Base-by-base conservation (phyloP, 1,284 basidiomycete species). In the Apiotrichum laibachii region DNA sequence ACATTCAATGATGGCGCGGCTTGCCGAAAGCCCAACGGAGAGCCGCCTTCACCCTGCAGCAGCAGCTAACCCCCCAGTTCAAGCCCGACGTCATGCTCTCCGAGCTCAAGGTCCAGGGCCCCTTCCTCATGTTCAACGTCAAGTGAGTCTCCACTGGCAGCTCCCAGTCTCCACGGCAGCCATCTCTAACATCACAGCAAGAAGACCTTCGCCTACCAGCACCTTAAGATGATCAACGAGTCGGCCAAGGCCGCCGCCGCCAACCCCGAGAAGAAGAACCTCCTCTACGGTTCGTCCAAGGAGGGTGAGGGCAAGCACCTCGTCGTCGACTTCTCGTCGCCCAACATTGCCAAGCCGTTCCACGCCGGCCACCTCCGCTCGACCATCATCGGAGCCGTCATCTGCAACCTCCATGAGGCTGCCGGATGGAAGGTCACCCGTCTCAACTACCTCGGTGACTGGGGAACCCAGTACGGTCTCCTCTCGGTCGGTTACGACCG, bases 291-390 rank as follows among this genome's bases (percentile, higher is more conserved):
- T 19, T 83, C 84, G 2, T 90, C 89, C 73, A 80, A 81, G 16
- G 82, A 83, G n/a, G 91, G 89, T 5, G 80, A 82, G 53, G 90
- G 91, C 45, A 92, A 95, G 80, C 71, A 72, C 66, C 61, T 77
- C 62, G 60, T 76, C n/a, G 89, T 84, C 65, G 83, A 99, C 77
- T 99, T 94, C 79, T 96, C 92, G 0, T 92, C 90, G 6, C 94
- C 95, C 19, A 99, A 99, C 77, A 98, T 99, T 72, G 95, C 96
- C 42, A 99, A 99, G 77, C 90, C 90, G 7, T 99, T 99, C 85
- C 95, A 99, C 72, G 94, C 97, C 57, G 96, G 96, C 18, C 95
- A 99, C 77, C 80, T 99, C 63, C 85, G 96, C 55, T 93, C 90
- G 64, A 99, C 96, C 22, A 99, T 99, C 77, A 97, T 99, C 72